These are phyloP conservation scores for Patellifolia procumbens DNA, from an alignment of 179 eudicot genomes.

Conservation along the genomic window DNA sequence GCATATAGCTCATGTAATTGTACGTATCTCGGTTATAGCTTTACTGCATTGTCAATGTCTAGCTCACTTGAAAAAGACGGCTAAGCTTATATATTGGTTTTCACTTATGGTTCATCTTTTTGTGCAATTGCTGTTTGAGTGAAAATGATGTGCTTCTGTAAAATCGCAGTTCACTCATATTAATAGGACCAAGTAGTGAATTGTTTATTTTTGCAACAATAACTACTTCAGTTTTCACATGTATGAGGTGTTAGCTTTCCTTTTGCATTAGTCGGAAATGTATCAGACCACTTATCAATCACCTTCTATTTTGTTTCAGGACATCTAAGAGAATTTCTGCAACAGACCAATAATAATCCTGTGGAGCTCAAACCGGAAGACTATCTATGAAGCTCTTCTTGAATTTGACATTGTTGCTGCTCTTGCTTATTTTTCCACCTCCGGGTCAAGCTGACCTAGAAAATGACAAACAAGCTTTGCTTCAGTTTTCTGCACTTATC, in stretches of 20 bases:
- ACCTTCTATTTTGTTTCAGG: conserved; percentile 26
- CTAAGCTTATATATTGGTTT: neutral
- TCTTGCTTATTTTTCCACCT: conserved; percentile 29
- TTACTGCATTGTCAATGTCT: neutral
- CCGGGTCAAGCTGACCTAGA: conserved; percentile 47
- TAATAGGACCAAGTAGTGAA: neutral
- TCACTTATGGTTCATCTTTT: neutral
- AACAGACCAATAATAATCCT: conserved; percentile 13
- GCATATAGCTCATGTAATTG: neutral
- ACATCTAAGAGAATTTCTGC: conserved; percentile 17
- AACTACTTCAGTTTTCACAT: neutral
- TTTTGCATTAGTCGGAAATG: conserved; percentile 16
- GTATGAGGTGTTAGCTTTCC: conserved; percentile 11
- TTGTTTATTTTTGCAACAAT: neutral
- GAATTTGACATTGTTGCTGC: conserved; percentile 24
- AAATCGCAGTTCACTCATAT: neutral
- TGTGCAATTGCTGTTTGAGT: neutral
- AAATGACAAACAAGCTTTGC: conserved; percentile 67
- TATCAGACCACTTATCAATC: conserved; percentile 11
- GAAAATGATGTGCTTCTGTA: neutral
- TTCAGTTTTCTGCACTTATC: conserved; percentile 57
- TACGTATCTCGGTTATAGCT: neutral
- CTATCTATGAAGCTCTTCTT: conserved; percentile 50
- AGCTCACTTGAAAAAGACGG: neutral
- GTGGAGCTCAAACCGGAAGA: conserved; percentile 17